These are phyloP conservation scores for Truncatella angustata DNA, from an alignment of 2,329 filamentous ascomycete genomes.

Conservation along the genomic window DNA sequence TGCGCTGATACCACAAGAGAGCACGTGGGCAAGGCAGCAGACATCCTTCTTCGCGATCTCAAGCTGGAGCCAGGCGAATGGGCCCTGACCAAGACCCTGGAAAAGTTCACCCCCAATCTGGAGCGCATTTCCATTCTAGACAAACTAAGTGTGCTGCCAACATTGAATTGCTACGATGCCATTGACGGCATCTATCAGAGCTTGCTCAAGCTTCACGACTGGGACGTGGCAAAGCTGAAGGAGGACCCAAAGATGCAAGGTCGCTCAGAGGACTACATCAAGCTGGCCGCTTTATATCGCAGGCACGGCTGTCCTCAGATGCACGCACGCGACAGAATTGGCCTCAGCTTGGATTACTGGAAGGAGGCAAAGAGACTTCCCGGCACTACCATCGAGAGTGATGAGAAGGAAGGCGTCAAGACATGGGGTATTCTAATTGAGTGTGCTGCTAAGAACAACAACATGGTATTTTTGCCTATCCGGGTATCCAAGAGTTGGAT, in stretches of 20 bases:
- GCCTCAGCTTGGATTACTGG: conserved; percentile 77
- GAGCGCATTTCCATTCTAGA: conserved; percentile 68
- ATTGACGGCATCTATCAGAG: conserved; percentile 71
- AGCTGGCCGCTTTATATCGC: conserved; percentile 63
- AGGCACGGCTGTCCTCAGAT: conserved; percentile 69
- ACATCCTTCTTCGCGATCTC: conserved; percentile 66
- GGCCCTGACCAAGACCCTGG: conserved; percentile 67
- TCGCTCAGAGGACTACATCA: conserved; percentile 48
- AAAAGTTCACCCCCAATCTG: conserved; percentile 69
- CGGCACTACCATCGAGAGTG: conserved; percentile 32
- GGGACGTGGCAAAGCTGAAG: conserved; percentile 62
- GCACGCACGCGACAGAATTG: conserved; percentile 65
- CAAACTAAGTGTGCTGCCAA: conserved; percentile 65
- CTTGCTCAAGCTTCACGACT: conserved; percentile 65
- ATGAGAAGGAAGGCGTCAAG: conserved; percentile 38
- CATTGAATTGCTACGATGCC: conserved; percentile 75
- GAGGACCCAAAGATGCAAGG: conserved; percentile 43
- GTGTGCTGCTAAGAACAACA: conserved; percentile 50
- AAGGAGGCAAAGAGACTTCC: conserved; percentile 55
- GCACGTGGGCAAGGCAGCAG: conserved; percentile 59
- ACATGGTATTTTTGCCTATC: conserved; percentile 40
- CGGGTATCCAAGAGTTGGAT: conserved; percentile 75
- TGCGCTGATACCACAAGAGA: conserved; percentile 56
- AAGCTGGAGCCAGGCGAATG: conserved; percentile 57
- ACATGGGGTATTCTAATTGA: conserved; percentile 69